Base-by-base conservation (phyloP, 306 rosid species). In the Gillenia trifoliata region DNA sequence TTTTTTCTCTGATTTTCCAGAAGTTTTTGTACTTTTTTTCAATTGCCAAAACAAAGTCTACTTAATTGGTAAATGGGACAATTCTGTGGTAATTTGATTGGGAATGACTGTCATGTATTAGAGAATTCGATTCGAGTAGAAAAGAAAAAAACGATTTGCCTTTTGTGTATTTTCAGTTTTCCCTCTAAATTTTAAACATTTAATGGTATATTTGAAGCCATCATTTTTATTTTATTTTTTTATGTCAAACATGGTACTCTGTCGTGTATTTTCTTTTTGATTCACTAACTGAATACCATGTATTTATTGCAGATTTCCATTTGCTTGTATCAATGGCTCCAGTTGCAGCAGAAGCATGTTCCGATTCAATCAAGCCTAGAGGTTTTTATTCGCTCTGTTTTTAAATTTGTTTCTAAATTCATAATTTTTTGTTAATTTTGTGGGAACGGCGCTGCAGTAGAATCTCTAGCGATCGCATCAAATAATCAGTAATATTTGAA, bases 331-430 rank as follows among this genome's bases (percentile, higher is more conserved):
- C 79, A 36, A 92, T 92, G 98, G 96, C 97, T 75, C 90, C 92
- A 8, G 77, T 43, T 41, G 75, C 68, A 41, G 71, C 80, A 71
- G 79, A 77, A 77, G 85, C 89, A 63, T 84, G 91, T 76, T 77
- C 96, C 12, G 92, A 92, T 41, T 84, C 88, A 11, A 81, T 95
- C 31, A 86, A 89, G 36, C 89, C 99, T 22, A 84, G 89, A 92
- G 99, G 99, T 95, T 66, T 45, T 34, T 40, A n/a, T 78, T 66
- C 73, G 3, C n/a, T 73, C 47, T 73, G 30, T 57, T 56, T 30
- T 34, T 26, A 34, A 68, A 6, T 57, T 7, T 59, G 11, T 19
- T 26, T 36, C 47, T 61, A 30, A 28, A 29, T 28, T 40, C 6
- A 34, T 29, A 63, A 22, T 64, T 60, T 26, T 43, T 28, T 72